Evolutionary conservation across 1,284 basidiomycete species (phyloP).

Genomic region (Boletus hoseneyae): DNA sequence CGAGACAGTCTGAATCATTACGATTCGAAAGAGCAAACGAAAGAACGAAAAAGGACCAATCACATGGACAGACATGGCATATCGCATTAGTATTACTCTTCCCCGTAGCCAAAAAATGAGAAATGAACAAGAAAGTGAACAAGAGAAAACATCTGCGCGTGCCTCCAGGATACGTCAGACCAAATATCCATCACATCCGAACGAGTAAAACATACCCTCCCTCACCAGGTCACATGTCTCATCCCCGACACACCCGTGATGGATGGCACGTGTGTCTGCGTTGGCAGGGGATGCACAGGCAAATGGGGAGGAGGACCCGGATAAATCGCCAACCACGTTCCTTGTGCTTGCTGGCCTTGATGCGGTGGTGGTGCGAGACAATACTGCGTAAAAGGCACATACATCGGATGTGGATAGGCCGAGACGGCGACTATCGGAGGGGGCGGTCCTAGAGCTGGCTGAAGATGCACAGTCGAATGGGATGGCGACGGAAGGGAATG

Average conservation of each 20-base stretch:
- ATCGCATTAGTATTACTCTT: conserved; percentile 23
- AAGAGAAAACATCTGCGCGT: background rate
- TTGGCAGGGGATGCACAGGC: conserved; percentile 20
- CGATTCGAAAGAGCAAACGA: background rate
- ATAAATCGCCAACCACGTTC: conserved; percentile 25
- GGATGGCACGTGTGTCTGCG: conserved; percentile 13
- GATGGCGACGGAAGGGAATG: conserved; percentile 17
- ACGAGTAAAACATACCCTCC: conserved; percentile 4
- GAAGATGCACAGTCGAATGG: conserved; percentile 8
- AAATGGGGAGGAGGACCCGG: conserved; percentile 18
- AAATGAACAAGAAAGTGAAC: conserved; percentile 19
- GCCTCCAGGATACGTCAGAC: conserved; percentile 1
- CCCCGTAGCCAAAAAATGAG: conserved; percentile 15
- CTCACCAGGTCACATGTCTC: conserved; percentile 28
- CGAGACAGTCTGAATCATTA: background rate
- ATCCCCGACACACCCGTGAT: conserved; percentile 26
- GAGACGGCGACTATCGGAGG: conserved; percentile 17
- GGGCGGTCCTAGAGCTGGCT: conserved; percentile 9
- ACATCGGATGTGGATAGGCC: conserved; percentile 23
- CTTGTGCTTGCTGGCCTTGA: conserved; percentile 18
- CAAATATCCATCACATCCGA: background rate
- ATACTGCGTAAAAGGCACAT: conserved; percentile 25
- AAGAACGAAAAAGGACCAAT: background rate
- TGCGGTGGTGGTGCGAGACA: conserved; percentile 17
- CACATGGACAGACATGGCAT: conserved; percentile 10